Percentiles rank a stretch among this genome's conserved stretches.
phyloP scores from a whole-genome alignment of 352 stramenopile species.

The Peronospora tabacina region DNA sequence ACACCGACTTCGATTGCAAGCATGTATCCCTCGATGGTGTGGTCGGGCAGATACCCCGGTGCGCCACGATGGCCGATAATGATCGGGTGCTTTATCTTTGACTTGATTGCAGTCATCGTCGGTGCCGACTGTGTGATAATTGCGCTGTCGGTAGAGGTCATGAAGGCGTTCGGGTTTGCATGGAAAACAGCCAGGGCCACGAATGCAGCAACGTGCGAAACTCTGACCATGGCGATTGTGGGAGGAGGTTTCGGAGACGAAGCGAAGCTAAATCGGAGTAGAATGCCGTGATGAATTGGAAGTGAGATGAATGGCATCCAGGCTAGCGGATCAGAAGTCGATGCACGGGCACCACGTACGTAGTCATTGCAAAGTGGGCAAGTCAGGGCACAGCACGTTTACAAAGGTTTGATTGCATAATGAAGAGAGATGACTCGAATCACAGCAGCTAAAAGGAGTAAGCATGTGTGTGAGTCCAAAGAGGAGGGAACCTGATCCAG shows the following conservation, averaged over 20 bases:
- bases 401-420: background rate
- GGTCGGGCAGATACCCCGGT: conserved; percentile 85
- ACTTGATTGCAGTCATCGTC: conserved; percentile 15
- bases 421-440: too few relatives aligned
- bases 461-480: too few relatives aligned
- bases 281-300: conserved; percentile 12
- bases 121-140: conserved; percentile 10
- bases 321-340: conserved; percentile 12
- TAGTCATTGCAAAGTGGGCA: conserved; percentile 4
- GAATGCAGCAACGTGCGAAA: conserved; percentile 29
- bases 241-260: conserved; percentile 8
- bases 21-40: conserved; percentile 85
- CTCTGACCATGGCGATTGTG: conserved; percentile 35
- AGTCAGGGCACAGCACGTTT: background rate
- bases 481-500: too few relatives aligned
- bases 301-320: conserved; percentile 17
- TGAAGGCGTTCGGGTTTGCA: conserved; percentile 23
- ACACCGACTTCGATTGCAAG: conserved; percentile 85
- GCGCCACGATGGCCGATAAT: conserved; percentile 83
- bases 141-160: conserved; percentile 16
- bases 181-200: conserved; percentile 21
- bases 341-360: background rate
- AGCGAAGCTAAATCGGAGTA: background rate
- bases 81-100: conserved; percentile 35
- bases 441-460: background rate